Evolutionary conservation across 768 basidiomycete genomes (phyloP).

Genomic region (Pleurotus citrinopileatus): DNA sequence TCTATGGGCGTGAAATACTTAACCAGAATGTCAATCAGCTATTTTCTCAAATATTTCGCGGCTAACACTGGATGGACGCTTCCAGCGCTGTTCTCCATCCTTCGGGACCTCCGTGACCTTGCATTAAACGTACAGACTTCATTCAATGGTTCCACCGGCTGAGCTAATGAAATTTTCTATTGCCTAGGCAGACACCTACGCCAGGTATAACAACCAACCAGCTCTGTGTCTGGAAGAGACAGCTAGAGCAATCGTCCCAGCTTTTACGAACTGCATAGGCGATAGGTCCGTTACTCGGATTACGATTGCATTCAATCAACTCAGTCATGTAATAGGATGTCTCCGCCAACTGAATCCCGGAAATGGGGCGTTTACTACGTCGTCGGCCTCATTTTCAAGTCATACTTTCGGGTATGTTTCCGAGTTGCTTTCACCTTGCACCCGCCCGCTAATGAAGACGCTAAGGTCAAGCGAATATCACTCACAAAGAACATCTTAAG

Average conservation of each 20-base stretch:
- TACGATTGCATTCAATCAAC: background rate
- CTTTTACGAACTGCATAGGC: constrained; percentile 85
- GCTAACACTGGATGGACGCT: constrained; percentile 86
- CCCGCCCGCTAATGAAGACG: background rate
- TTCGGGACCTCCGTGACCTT: constrained; percentile 80
- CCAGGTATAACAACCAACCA: constrained; percentile 51
- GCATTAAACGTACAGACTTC: constrained; percentile 66
- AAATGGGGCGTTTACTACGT: constrained; percentile 95
- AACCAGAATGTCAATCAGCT: constrained; percentile 33
- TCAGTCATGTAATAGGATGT: constrained; percentile 40
- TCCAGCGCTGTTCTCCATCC: constrained; percentile 75
- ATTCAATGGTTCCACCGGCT: constrained; percentile 5
- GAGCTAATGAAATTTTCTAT: constrained; percentile 1
- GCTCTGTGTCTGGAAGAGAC: constrained; percentile 82
- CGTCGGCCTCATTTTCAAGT: constrained; percentile 87
- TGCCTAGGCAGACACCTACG: constrained; percentile 58
- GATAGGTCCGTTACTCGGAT: constrained; percentile 43
- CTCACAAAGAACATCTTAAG: constrained; percentile 90
- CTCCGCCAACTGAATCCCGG: constrained; percentile 69
- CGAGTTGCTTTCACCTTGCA: constrained; percentile 1
- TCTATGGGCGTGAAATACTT: background rate
- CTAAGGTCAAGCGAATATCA: constrained; percentile 85
- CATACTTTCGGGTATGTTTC: constrained; percentile 82
- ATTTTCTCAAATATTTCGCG: constrained; percentile 78
- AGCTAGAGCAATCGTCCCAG: constrained; percentile 82